Percentiles rank a stretch among this genome's conserved stretches.
phyloP scores from a whole-genome alignment of 148 eudicot genomes.

The Chenopodium formosanum region DNA sequence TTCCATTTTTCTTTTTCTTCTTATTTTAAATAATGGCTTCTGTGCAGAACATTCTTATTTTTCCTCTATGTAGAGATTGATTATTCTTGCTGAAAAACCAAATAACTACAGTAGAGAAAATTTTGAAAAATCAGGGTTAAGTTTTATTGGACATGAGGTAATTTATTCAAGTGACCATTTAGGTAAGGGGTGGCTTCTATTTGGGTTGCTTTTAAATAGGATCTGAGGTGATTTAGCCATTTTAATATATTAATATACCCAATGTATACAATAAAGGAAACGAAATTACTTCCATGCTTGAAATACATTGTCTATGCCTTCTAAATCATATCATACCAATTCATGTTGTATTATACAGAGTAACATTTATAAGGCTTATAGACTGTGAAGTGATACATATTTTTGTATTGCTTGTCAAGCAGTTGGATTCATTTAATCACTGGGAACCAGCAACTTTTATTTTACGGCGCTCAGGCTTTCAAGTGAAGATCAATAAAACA shows the following conservation, averaged over 20 bases:
- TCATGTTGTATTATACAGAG: background rate
- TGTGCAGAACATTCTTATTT: background rate
- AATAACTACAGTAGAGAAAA: background rate
- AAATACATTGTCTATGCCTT: background rate
- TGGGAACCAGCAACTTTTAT: constrained; percentile 72
- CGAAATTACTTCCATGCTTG: background rate
- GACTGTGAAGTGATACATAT: constrained; percentile 3
- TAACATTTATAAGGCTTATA: background rate
- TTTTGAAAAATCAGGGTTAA: background rate
- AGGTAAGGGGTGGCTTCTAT: no score
- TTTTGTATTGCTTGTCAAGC: constrained; percentile 30
- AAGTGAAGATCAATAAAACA: constrained; percentile 55
- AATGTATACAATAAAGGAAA: background rate
- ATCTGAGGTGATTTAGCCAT: background rate
- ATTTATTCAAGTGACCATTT: no score
- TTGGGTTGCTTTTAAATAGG: background rate
- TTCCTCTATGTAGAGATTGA: background rate
- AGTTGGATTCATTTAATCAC: constrained; percentile 66
- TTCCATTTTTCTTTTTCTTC: background rate
- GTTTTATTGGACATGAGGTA: no score
- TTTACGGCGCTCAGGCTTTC: constrained; percentile 64
- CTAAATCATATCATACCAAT: background rate
- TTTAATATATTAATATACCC: background rate
- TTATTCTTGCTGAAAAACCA: background rate
- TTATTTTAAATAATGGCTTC: no score